phyloP scores from a whole-genome alignment of 2,329 filamentous ascomycete species.

The Penicillium fuscoglaucum region DNA sequence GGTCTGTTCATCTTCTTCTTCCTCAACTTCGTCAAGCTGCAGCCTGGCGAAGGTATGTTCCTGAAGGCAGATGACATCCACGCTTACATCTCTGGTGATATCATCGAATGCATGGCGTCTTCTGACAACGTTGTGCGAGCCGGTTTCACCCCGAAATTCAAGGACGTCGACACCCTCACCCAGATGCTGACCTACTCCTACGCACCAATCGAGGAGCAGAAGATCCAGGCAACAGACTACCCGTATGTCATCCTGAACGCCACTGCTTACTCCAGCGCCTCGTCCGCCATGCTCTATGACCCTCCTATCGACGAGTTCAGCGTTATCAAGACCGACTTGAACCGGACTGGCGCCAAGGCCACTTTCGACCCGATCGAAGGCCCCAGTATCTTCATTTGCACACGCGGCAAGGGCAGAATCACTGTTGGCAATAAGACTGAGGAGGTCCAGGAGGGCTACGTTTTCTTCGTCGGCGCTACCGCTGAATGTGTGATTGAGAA shows the following conservation, averaged over 20 bases:
- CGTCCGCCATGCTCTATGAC: constrained; percentile 76
- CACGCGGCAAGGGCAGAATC: constrained; percentile 76
- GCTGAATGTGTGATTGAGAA: constrained; percentile 80
- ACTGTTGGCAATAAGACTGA: constrained; percentile 79
- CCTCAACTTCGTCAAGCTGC: constrained; percentile 88
- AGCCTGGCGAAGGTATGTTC: constrained; percentile 92
- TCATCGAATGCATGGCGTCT: constrained; percentile 98
- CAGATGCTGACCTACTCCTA: constrained; percentile 94
- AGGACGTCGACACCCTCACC: constrained; percentile 86
- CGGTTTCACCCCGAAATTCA: constrained; percentile 97
- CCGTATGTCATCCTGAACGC: constrained; percentile 81
- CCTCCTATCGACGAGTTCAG: constrained; percentile 96
- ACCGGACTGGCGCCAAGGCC: constrained; percentile 69
- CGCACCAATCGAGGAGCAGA: constrained; percentile 90
- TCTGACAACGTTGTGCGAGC: constrained; percentile 99
- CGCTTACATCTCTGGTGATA: constrained; percentile 75
- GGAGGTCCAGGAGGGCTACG: constrained; percentile 70
- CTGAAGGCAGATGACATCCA: constrained; percentile 96
- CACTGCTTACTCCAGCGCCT: constrained; percentile 75
- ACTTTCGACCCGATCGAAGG: constrained; percentile 86
- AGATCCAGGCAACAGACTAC: constrained; percentile 83
- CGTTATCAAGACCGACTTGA: constrained; percentile 78
- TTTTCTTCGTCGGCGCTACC: constrained; percentile 84
- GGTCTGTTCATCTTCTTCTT: constrained; percentile 96
- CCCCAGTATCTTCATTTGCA: constrained; percentile 91